These are phyloP conservation scores for Iris pallida DNA, from an alignment of 116 monocot species.

Conservation along the genomic window DNA sequence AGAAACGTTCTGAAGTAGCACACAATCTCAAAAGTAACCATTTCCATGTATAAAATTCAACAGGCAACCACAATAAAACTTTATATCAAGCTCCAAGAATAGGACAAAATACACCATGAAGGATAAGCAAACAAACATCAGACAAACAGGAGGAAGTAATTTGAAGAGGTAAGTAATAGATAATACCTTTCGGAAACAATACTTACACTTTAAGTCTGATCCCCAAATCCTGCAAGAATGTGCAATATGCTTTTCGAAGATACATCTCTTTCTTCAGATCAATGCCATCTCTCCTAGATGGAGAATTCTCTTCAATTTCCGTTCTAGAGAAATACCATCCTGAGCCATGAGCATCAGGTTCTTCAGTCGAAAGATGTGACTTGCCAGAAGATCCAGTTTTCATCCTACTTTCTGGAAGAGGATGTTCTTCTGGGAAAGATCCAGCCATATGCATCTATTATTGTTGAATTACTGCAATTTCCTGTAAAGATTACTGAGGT, in stretches of 20 bases:
- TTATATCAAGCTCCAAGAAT: neutral
- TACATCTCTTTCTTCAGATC: slow-evolving; percentile 92
- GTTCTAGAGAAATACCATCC: slow-evolving; percentile 72
- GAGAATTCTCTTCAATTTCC: slow-evolving; percentile 90
- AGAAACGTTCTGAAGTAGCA: no score
- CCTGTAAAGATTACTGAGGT: no score
- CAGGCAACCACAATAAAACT: no score
- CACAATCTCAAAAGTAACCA: no score
- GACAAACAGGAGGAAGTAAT: neutral
- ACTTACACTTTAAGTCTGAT: slow-evolving; percentile 90
- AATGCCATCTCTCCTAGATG: slow-evolving; percentile 80
- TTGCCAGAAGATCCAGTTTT: slow-evolving; percentile 24
- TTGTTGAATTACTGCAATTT: neutral
- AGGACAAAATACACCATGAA: neutral
- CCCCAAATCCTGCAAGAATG: slow-evolving; percentile 78
- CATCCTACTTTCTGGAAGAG: slow-evolving; percentile 15
- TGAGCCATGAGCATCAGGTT: slow-evolving; percentile 32
- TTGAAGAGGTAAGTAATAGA: neutral
- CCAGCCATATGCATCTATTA: slow-evolving; percentile 28
- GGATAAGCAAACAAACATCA: neutral
- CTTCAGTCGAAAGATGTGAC: slow-evolving; percentile 31
- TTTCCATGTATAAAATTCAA: no score
- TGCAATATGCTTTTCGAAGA: slow-evolving; percentile 75
- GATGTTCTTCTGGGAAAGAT: slow-evolving; percentile 21
- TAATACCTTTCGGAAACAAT: neutral